phyloP scores from a whole-genome alignment of 305 asterid genomes.

The Fraxinus greggii region DNA sequence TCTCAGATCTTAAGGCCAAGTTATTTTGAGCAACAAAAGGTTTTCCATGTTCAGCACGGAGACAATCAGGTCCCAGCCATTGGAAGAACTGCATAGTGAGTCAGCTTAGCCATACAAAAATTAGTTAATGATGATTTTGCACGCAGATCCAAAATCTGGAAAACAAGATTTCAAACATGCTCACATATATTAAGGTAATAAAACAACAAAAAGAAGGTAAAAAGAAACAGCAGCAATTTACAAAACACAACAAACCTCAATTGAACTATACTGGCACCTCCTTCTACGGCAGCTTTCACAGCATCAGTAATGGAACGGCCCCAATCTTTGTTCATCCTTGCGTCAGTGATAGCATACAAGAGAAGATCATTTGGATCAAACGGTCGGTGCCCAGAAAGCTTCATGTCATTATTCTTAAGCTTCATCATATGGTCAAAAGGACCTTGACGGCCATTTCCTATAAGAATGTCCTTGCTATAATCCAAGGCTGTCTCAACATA shows the following conservation, averaged over 20 bases:
- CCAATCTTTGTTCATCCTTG: constrained; percentile 87
- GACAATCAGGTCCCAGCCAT: background rate
- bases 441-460: constrained; percentile 82
- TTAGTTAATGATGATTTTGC: background rate
- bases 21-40: background rate
- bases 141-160: background rate
- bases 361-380: constrained; percentile 75
- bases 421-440: constrained; percentile 85
- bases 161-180: background rate
- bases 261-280: constrained; percentile 91
- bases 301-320: constrained; percentile 76
- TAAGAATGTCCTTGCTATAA: constrained; percentile 68
- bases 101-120: background rate
- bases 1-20: background rate
- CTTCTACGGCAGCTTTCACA: constrained; percentile 83
- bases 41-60: background rate
- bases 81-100: background rate
- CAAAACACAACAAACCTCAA: constrained; percentile 53
- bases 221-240: constrained; percentile 2
- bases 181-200: background rate
- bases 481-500: constrained; percentile 71
- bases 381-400: constrained; percentile 26
- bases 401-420: constrained; percentile 48
- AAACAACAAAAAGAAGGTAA: background rate
- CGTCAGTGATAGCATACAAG: constrained; percentile 91